A percentile compares a stretch with the other conserved stretches of the same genome.
phyloP scores from a whole-genome alignment of 257 asterid genomes.

The Solanum gracilifrons region DNA sequence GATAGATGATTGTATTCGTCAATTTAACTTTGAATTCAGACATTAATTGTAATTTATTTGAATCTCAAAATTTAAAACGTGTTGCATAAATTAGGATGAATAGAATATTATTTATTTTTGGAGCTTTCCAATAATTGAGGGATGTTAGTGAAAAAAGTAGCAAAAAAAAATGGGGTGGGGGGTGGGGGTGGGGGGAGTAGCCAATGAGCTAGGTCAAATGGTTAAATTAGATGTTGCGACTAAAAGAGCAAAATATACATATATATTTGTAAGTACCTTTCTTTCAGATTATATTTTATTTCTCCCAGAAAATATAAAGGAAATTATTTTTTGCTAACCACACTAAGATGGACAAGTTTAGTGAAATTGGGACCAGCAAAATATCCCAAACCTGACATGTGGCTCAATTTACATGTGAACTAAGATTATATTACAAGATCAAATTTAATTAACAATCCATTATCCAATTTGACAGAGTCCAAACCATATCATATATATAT shows the following conservation, averaged over 20 bases:
- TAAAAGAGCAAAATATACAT: neutral
- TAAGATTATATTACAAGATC: neutral
- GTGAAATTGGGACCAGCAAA: neutral
- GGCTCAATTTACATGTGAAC: neutral
- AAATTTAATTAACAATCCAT: neutral
- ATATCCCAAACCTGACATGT: neutral
- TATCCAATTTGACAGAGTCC: neutral
- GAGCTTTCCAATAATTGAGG: neutral
- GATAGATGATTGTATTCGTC: no score
- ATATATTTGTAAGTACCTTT: neutral
- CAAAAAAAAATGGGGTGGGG: no score
- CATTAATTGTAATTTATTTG: no score
- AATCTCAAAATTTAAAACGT: rapidly evolving
- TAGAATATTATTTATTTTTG: neutral
- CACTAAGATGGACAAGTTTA: neutral
- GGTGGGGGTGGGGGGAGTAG: no score
- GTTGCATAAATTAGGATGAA: neutral
- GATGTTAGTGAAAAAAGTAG: no score
- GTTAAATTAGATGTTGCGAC: neutral
- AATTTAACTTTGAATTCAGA: no score
- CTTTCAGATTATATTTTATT: neutral
- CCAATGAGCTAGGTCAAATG: neutral
- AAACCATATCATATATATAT: neutral
- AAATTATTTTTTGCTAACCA: neutral
- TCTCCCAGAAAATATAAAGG: neutral